Evolutionary conservation across 2,329 filamentous ascomycete species (phyloP), one percentile per base, ranked within the genome.

Genomic region (Eutypella sp.): DNA sequence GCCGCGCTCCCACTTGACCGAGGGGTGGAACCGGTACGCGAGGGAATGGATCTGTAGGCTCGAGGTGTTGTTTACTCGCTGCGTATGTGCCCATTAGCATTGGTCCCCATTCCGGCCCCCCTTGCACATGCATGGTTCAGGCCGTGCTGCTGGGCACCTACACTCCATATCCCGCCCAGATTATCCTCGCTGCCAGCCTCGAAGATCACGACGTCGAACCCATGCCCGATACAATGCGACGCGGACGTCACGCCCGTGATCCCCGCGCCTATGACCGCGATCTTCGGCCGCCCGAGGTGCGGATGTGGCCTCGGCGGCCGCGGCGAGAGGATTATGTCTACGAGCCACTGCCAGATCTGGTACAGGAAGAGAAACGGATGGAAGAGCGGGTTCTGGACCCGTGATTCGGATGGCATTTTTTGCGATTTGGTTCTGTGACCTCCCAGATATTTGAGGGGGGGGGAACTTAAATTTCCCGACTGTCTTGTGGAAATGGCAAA

Each of bases 11-110:
- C 87, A 95, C 49, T 78, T 74, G 1, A 95, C 80, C 0, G 85
- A 86, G 0, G 89, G 89, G 54, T 92, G 87, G 62, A 95, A 95
- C 19, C 89, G 80, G 64, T 92, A 95, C 88, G 93, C 93, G 47
- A 91, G 65, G 18, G 83, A 88, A 63, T 95, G 87, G 19, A 95
- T 91, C 59, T 93, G 88, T 1, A 95, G 75, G 15, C 86, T 81
- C 0, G 87, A 91, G 0, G 87, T 91, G 42, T 86, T 87, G 68
- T 93, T 92, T 34, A 93, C 87, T 64, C 78, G 77, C 82, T 88
- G 47, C 4, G 9, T 18, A 33, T 2, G 1, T 31, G 1, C 22
- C 13, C 19, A 31, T 51, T 16, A 55, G 44, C 15, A 19, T 19
- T 15, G 25, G 22, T 24, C 13, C 5, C 27, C 10, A 13, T 23